These are phyloP conservation scores for Talaromyces sp. DNA, from an alignment of 2,329 filamentous ascomycete species.

Conservation along the genomic window DNA sequence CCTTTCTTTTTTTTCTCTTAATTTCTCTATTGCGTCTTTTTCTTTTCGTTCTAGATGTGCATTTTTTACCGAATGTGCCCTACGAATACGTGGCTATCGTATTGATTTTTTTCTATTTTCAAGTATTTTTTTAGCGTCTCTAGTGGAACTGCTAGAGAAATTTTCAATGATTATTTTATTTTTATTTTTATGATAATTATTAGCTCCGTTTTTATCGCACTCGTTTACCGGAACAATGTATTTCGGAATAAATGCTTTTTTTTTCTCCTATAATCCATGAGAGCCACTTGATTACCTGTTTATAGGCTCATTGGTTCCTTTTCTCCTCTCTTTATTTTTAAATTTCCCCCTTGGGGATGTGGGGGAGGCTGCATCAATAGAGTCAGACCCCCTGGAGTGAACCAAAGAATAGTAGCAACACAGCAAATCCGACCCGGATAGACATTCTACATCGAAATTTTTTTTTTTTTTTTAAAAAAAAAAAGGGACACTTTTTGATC, in stretches of 20 bases:
- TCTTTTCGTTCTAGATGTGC: background rate
- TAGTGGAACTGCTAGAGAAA: too few species aligned
- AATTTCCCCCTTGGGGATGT: slow-evolving; percentile 24
- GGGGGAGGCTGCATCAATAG: slow-evolving; percentile 21
- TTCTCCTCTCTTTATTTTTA: slow-evolving; percentile 4
- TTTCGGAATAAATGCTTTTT: background rate
- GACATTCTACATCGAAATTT: too few species aligned
- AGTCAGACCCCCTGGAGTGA: slow-evolving; percentile 18
- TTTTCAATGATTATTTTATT: too few species aligned
- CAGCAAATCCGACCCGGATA: too few species aligned
- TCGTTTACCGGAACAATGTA: too few species aligned
- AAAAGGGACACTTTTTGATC: background rate
- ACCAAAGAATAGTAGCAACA: background rate
- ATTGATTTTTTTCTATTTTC: too few species aligned
- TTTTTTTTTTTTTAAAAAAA: too few species aligned
- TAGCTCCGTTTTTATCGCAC: too few species aligned
- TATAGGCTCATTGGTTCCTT: background rate
- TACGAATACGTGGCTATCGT: too few species aligned
- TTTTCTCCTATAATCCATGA: background rate
- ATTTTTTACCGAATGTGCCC: background rate
- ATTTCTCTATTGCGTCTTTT: background rate
- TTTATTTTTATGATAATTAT: too few species aligned
- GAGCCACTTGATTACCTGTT: background rate
- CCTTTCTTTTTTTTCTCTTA: background rate
- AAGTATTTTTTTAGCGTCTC: too few species aligned